Conservation (phyloP, 352 stramenopile species). For the Blastocystis sp. region DNA sequence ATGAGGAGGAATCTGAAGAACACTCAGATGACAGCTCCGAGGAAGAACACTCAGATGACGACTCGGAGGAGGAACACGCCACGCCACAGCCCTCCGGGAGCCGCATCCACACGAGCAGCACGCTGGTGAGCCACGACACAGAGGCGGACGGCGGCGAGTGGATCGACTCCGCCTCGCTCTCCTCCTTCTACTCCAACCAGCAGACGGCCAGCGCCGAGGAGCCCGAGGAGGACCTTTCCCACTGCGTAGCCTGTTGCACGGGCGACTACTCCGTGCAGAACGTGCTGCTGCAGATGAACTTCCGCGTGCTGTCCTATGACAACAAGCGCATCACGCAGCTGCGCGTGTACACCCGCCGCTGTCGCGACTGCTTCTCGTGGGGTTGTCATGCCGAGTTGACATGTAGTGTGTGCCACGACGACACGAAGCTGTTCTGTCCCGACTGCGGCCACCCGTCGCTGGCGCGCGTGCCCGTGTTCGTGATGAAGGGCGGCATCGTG, state of each 20-base stretch:
- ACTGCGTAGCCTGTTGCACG: constrained; percentile 47
- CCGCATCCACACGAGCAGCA: constrained; percentile 10
- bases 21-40: neutral
- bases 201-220: neutral
- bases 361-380: constrained; percentile 54
- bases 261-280: constrained; percentile 68
- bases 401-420: constrained; percentile 51
- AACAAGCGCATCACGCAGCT: constrained; percentile 49
- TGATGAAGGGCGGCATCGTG: constrained; percentile 39
- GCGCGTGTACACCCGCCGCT: constrained; percentile 41
- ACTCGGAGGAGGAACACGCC: neutral
- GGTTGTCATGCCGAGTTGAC: neutral
- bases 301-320: constrained; percentile 40
- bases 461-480: constrained; percentile 27
- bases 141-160: constrained; percentile 25
- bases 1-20: neutral
- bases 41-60: neutral
- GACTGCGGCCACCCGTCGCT: constrained; percentile 55
- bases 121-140: neutral
- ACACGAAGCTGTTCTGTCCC: constrained; percentile 68
- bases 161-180: neutral
- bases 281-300: constrained; percentile 62
- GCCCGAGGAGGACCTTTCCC: neutral
- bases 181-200: constrained; percentile 6
- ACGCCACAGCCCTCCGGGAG: neutral